Percentiles rank a stretch among this genome's conserved stretches.
Evolutionary conservation across 805 yeast genomes (phyloP).

Genomic region (Dipodascopsis uninucleata): DNA sequence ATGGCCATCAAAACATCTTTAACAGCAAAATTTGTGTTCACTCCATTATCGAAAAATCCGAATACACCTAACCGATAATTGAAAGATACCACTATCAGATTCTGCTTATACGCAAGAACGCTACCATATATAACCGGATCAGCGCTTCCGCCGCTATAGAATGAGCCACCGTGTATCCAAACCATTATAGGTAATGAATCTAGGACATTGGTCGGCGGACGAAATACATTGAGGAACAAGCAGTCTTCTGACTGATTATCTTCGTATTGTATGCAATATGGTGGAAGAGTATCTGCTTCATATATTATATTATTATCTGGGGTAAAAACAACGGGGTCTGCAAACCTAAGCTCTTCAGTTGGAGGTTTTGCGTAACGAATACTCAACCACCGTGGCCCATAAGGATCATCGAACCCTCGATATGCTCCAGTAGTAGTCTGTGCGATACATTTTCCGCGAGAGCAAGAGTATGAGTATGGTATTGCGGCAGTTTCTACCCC

Average conservation of each 20-base stretch:
- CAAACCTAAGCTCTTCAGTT: slow-evolving; percentile 15
- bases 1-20: slow-evolving; percentile 31
- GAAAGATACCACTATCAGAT: slow-evolving; percentile 29
- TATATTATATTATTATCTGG: slow-evolving; percentile 10
- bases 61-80: slow-evolving; percentile 27
- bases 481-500: too few relatives aligned
- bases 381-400: slow-evolving; percentile 20
- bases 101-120: slow-evolving; percentile 24
- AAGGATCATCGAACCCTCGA: slow-evolving; percentile 8
- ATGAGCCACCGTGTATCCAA: slow-evolving; percentile 40
- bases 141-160: slow-evolving; percentile 33
- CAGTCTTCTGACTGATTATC: slow-evolving; percentile 25
- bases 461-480: background rate
- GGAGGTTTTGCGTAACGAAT: slow-evolving; percentile 27
- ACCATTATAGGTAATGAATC: slow-evolving; percentile 14
- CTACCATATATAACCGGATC: slow-evolving; percentile 32
- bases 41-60: slow-evolving; percentile 28
- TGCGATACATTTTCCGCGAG: slow-evolving; percentile 13
- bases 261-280: slow-evolving; percentile 18
- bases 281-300: slow-evolving; percentile 21
- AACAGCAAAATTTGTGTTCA: slow-evolving; percentile 21
- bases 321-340: slow-evolving; percentile 15
- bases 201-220: slow-evolving; percentile 9
- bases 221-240: slow-evolving; percentile 23
- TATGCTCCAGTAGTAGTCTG: slow-evolving; percentile 23